Conservation (phyloP, 345 rosid genomes). For the Triadica sebifera region DNA sequence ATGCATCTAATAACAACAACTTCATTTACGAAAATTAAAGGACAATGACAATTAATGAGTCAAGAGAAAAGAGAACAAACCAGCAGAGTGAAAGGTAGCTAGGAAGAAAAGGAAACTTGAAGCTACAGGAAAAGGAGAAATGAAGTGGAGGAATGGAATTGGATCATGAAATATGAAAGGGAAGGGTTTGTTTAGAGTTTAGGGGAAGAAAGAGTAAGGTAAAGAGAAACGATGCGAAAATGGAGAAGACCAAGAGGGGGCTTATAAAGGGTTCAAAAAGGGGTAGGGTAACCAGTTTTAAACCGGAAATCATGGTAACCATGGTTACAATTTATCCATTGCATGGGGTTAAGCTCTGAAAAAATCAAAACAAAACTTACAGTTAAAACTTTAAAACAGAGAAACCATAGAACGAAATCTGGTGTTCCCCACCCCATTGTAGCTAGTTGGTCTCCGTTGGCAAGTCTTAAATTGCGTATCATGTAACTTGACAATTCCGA, state of each 20-base stretch:
- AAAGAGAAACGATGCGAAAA: not conserved
- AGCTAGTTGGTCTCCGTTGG: not conserved
- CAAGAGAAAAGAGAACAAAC: not conserved
- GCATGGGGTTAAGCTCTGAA: not conserved
- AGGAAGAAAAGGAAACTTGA: not conserved
- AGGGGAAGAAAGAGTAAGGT: not conserved
- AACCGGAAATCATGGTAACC: conserved; percentile 19
- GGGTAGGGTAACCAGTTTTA: conserved; percentile 7
- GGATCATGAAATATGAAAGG: conserved; percentile 11
- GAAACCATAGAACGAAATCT: not conserved
- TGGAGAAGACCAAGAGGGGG: not conserved
- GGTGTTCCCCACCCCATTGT: not conserved
- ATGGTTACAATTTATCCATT: conserved; percentile 37
- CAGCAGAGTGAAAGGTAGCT: no score
- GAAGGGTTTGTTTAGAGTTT: not conserved
- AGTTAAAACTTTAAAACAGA: not conserved
- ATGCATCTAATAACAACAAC: no score
- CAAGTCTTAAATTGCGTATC: not conserved
- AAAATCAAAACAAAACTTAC: not conserved
- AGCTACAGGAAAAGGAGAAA: not conserved
- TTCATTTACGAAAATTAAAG: no score
- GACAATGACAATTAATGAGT: not conserved
- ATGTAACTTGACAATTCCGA: not conserved
- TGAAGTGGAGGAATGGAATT: not conserved
- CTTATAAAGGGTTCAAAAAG: conserved; percentile 14